Percentiles rank a stretch among this genome's conserved stretches.
phyloP scores from a whole-genome alignment of 1,284 basidiomycete genomes.

The Ustilago shanxiensis region DNA sequence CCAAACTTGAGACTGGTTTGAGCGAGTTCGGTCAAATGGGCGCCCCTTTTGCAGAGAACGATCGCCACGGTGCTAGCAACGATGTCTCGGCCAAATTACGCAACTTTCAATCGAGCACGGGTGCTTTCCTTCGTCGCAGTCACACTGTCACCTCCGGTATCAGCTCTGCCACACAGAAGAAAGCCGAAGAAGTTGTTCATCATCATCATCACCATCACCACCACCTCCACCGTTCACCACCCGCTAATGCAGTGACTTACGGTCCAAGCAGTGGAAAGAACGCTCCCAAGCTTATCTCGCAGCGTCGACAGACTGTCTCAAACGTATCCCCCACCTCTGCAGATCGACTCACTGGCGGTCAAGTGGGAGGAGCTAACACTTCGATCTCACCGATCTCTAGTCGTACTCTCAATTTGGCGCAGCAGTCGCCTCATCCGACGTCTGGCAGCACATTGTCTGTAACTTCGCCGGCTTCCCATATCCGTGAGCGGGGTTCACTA shows the following conservation, averaged over 20 bases:
- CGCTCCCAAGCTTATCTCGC: conserved; percentile 20
- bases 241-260: conserved; percentile 28
- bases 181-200: not conserved
- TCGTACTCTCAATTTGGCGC: conserved; percentile 25
- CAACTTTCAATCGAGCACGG: conserved; percentile 34
- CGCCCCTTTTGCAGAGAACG: conserved; percentile 26
- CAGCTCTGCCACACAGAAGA: conserved; percentile 12
- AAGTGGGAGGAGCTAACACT: not conserved
- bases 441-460: conserved; percentile 15
- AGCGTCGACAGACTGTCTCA: conserved; percentile 47
- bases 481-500: conserved; percentile 33
- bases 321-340: conserved; percentile 29
- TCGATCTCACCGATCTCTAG: conserved; percentile 30
- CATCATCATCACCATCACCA: not conserved
- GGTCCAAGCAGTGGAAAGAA: conserved; percentile 36
- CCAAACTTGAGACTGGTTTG: conserved; percentile 29
- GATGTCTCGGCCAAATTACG: conserved; percentile 35
- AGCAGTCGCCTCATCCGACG: conserved; percentile 13
- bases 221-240: conserved; percentile 13
- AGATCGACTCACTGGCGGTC: conserved; percentile 8
- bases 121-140: conserved; percentile 45
- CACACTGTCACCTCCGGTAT: conserved; percentile 35
- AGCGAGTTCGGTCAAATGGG: conserved; percentile 55
- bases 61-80: conserved; percentile 13
- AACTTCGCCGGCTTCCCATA: conserved; percentile 15